phyloP scores from a whole-genome alignment of 1,284 basidiomycete genomes.

The Tilletia indica region DNA sequence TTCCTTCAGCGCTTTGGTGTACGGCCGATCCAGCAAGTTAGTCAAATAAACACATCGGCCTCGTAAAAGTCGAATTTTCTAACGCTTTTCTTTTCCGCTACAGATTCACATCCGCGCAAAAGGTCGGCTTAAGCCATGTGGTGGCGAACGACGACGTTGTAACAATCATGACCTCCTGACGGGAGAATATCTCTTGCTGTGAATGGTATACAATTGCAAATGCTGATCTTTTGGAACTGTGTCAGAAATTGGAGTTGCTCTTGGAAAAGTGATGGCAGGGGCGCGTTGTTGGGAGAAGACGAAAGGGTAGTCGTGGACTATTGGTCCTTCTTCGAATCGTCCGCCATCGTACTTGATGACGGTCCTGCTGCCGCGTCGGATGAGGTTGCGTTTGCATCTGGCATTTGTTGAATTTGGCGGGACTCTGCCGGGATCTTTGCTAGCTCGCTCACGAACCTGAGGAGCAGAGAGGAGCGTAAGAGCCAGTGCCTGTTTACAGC shows the following conservation, averaged over 20 bases:
- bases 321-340: slow-evolving; percentile 12
- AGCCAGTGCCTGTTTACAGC: too few species aligned
- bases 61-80: neutral
- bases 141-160: slow-evolving; percentile 94
- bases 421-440: slow-evolving; percentile 4
- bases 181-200: neutral
- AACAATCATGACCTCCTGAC: slow-evolving; percentile 57
- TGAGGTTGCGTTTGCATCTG: neutral
- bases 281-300: neutral
- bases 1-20: slow-evolving; percentile 6
- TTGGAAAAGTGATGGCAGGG: neutral
- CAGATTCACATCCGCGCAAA: slow-evolving; percentile 37
- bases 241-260: neutral
- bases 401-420: slow-evolving; percentile 11
- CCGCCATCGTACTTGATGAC: neutral
- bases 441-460: slow-evolving; percentile 9
- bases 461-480: neutral
- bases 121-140: slow-evolving; percentile 73
- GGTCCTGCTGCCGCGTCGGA: neutral
- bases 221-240: neutral
- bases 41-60: neutral
- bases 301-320: neutral
- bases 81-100: neutral
- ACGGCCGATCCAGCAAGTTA: slow-evolving; percentile 16
- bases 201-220: slow-evolving; percentile 15